Evolutionary conservation across 2,329 filamentous ascomycete genomes (phyloP), one percentile per base, ranked within the genome.

Genomic region (Penicillium sp.): DNA sequence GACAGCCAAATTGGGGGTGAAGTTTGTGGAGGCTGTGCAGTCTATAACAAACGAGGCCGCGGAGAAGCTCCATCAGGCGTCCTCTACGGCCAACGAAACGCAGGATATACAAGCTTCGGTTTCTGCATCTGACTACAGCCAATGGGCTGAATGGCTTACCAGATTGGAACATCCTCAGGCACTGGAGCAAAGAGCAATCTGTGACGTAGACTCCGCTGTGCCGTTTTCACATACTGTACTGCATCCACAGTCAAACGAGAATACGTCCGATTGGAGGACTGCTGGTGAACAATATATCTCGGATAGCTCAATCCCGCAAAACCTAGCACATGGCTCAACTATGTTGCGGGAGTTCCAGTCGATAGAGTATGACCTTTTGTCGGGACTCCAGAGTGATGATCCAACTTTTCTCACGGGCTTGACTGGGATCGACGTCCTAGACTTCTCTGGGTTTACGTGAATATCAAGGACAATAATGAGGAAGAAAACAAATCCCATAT

Each of bases 341-440:
- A 42, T 35, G 12, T 12, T 13, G 3, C 25, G 25, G 17, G 55
- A 27, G 17, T 7, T 45, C n/a, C 35, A 45, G 12, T 19, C 19
- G 25, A 19, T 29, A 41, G 49, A 41, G 3, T 23, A 47, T 29
- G 31, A 55, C 36, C 38, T 58, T 27, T 45, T 58, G 17, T 61
- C 60, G 6, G 55, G 51, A 15, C 43, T 66, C 6, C 63, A 64
- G 49, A 61, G 53, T 15, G 66, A 69, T 49, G 65, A 70, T 27
- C 67, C 68, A 25, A 58, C 62, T 2, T 68, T 68, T 31, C 57
- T 70, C n/a, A 69, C 67, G 63, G 67, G 67, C 1, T 53, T 71
- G 15, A 70, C 67, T n/a, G 68, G 68, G 4, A 53, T 69, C 25
- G 66, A 68, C 57, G 58, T 67, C 25, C 49, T 70, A 12, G 64